Conservation (phyloP, 2,329 filamentous ascomycete species). For the Chrysoporthe puriensis region DNA sequence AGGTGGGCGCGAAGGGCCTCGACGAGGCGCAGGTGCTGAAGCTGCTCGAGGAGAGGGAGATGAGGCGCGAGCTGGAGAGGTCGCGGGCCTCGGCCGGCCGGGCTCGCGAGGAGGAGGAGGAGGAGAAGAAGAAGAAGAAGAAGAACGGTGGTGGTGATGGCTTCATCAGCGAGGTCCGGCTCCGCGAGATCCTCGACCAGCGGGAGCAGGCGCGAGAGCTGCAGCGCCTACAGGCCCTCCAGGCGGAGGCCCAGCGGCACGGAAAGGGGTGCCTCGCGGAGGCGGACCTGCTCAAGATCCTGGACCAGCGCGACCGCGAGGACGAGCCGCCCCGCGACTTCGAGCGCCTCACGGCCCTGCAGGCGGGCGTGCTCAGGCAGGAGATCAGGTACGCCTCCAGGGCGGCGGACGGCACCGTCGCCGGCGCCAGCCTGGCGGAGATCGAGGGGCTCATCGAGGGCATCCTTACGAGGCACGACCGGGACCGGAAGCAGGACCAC, state of each 20-base stretch:
- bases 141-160: background rate
- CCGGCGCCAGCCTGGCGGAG: background rate
- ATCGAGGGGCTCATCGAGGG: slow-evolving; percentile 4
- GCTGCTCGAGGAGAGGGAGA: slow-evolving; percentile 12
- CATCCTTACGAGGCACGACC: slow-evolving; percentile 7
- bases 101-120: background rate
- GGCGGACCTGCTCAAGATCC: slow-evolving; percentile 1
- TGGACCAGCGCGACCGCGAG: slow-evolving; percentile 12
- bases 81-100: background rate
- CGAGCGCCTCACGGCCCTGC: slow-evolving; percentile 3
- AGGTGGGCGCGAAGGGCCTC: slow-evolving; percentile 1
- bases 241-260: background rate
- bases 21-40: slow-evolving; percentile 7
- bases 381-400: background rate
- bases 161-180: slow-evolving; percentile 3
- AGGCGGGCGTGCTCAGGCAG: background rate
- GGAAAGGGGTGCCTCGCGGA: background rate
- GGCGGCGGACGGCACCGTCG: background rate
- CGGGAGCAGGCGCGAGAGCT: background rate
- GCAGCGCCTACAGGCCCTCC: slow-evolving; percentile 2
- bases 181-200: slow-evolving; percentile 6
- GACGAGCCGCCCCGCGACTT: background rate
- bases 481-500: background rate
- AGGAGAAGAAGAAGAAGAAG: background rate
- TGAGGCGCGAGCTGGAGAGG: background rate